Evolutionary conservation across 78 protist species (phyloP).

Genomic region (Dictyostelium capitatum): DNA sequence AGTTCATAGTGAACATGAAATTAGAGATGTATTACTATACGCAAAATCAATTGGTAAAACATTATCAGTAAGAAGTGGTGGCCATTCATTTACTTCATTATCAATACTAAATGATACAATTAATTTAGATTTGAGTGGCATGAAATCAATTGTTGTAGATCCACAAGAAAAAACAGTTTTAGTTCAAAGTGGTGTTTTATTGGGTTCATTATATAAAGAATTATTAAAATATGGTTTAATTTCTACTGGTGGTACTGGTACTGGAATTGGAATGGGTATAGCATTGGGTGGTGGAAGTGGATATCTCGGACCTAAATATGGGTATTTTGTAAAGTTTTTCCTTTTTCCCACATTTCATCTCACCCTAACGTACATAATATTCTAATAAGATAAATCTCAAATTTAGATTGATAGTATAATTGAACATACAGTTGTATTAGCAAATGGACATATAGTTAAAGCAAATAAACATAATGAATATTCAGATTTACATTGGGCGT

Average conservation of each 20-base stretch:
- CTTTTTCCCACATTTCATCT: too few species aligned
- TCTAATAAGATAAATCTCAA: too few species aligned
- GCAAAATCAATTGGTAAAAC: neutral
- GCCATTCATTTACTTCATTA: slow-evolving; percentile 24
- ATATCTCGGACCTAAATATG: neutral
- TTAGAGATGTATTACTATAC: neutral
- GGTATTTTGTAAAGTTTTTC: too few species aligned
- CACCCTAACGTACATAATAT: too few species aligned
- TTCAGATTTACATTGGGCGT: slow-evolving; percentile 27
- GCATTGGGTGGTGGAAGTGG: slow-evolving; percentile 19
- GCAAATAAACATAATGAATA: neutral
- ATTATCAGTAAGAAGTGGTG: slow-evolving; percentile 29
- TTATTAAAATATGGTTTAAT: neutral
- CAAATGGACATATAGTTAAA: neutral
- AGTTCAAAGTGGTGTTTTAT: slow-evolving; percentile 18
- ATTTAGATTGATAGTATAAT: slow-evolving; percentile 22
- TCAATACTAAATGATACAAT: slow-evolving; percentile 26
- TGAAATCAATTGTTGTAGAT: neutral
- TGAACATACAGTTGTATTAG: neutral
- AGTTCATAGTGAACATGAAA: neutral
- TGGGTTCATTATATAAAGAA: neutral
- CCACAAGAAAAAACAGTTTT: neutral
- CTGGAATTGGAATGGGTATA: slow-evolving; percentile 28
- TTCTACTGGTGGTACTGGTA: slow-evolving; percentile 46
- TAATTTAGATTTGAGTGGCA: slow-evolving; percentile 25